Conservation (phyloP, 345 rosid genomes). For the Rhodomyrtus tomentosa region DNA sequence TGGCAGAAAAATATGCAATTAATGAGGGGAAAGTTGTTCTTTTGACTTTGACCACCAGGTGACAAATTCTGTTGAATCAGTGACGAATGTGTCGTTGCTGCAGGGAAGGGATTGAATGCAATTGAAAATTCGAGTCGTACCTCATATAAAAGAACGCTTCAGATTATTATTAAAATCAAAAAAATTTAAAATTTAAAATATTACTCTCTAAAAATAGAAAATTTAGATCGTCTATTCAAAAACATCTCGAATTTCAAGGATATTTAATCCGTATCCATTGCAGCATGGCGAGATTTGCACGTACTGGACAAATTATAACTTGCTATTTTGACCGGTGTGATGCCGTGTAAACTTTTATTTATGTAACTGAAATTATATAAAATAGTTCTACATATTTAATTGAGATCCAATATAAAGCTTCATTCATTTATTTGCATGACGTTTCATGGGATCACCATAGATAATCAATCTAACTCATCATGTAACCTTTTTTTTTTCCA, state of each 20-base stretch:
- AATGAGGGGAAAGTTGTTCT: neutral
- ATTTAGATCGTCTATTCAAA: too few relatives aligned
- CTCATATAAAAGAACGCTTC: too few relatives aligned
- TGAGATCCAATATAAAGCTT: neutral
- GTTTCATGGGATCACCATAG: too few relatives aligned
- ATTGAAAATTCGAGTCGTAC: too few relatives aligned
- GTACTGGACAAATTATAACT: neutral
- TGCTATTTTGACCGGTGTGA: neutral
- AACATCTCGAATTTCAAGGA: too few relatives aligned
- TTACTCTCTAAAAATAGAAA: too few relatives aligned
- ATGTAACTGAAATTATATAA: neutral
- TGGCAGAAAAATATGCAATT: neutral
- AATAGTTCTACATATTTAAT: accelerated
- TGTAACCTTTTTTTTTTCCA: neutral
- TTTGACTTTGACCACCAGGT: neutral
- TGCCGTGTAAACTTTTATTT: neutral
- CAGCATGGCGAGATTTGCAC: neutral
- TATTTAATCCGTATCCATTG: too few relatives aligned
- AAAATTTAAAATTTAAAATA: too few relatives aligned
- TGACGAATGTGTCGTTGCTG: neutral
- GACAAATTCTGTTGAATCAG: neutral
- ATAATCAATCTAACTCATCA: too few relatives aligned
- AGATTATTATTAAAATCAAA: too few relatives aligned
- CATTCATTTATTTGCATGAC: neutral
- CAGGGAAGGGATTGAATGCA: too few relatives aligned